A percentile compares a stretch with the other conserved stretches of the same genome.
Evolutionary conservation across 176 grass and related monocot species (phyloP).

Genomic region (Melocanna baccifera): DNA sequence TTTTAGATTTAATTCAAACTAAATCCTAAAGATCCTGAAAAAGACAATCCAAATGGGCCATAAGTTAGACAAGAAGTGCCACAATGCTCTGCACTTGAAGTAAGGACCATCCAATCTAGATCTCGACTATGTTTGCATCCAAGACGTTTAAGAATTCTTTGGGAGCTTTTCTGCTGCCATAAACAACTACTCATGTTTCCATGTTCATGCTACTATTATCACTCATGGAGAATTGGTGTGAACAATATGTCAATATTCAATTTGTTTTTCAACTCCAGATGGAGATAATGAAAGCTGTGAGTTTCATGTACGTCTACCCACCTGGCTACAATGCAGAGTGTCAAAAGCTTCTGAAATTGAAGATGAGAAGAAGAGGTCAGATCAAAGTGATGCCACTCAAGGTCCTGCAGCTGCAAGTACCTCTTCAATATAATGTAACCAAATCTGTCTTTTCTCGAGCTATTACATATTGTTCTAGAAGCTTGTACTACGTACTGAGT

Average conservation of each 20-base stretch:
- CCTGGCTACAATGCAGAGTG: slow-evolving; percentile 93
- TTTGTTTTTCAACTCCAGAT: slow-evolving; percentile 55
- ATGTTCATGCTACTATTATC: background rate
- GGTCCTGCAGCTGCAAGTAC: slow-evolving; percentile 37
- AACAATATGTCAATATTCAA: background rate
- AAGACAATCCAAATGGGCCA: too few relatives aligned
- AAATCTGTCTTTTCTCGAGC: slow-evolving; percentile 5
- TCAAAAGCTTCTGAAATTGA: slow-evolving; percentile 89
- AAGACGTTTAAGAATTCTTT: background rate
- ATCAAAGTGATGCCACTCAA: slow-evolving; percentile 38
- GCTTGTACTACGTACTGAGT: background rate
- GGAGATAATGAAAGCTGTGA: slow-evolving; percentile 96
- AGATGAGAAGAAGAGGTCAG: slow-evolving; percentile 70
- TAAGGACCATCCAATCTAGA: background rate
- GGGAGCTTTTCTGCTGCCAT: background rate
- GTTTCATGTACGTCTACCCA: slow-evolving; percentile 95
- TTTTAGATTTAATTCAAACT: background rate
- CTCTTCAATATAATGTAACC: slow-evolving; percentile 52
- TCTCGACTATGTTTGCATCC: background rate
- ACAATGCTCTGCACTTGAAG: background rate
- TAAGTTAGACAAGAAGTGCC: background rate
- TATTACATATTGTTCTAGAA: background rate
- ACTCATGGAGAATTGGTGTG: background rate
- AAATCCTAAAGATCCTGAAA: too few relatives aligned
- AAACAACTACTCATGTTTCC: background rate